A percentile compares a stretch with the other conserved stretches of the same genome.
Evolutionary conservation across 768 basidiomycete species (phyloP).

Genomic region (Piloderma croceum): DNA sequence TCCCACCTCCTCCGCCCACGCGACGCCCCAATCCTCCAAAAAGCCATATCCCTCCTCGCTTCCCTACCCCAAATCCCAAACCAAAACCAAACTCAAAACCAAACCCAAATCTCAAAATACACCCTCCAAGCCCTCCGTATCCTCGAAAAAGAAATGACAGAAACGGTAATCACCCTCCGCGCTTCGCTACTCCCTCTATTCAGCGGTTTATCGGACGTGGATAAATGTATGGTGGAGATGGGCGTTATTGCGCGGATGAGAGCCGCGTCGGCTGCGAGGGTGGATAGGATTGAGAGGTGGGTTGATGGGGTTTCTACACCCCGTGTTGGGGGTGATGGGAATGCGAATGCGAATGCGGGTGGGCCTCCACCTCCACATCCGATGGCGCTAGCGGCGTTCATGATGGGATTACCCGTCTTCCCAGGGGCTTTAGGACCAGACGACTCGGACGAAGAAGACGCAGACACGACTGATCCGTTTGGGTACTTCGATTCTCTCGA

Average conservation of each 20-base stretch:
- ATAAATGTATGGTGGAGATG: constrained; percentile 40
- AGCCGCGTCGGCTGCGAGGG: constrained; percentile 32
- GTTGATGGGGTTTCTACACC: constrained; percentile 43
- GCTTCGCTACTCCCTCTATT: constrained; percentile 43
- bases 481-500: constrained; percentile 48
- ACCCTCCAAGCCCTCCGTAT: constrained; percentile 40
- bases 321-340: too few relatives aligned
- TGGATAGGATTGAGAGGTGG: constrained; percentile 47
- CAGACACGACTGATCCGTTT: constrained; percentile 41
- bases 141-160: constrained; percentile 48
- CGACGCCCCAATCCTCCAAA: constrained; percentile 43
- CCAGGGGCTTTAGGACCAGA: too few relatives aligned
- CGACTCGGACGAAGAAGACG: too few relatives aligned
- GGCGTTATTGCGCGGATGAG: constrained; percentile 40
- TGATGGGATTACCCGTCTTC: constrained; percentile 48
- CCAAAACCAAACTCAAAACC: too few relatives aligned
- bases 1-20: constrained; percentile 56
- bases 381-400: constrained; percentile 60
- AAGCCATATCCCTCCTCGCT: constrained; percentile 37
- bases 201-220: constrained; percentile 36
- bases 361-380: too few relatives aligned
- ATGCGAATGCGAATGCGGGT: too few relatives aligned
- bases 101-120: too few relatives aligned
- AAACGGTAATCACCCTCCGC: constrained; percentile 38
- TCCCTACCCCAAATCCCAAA: too few relatives aligned